phyloP scores from a whole-genome alignment of 2,329 filamentous ascomycete species.

The Elsinoe arachidis region DNA sequence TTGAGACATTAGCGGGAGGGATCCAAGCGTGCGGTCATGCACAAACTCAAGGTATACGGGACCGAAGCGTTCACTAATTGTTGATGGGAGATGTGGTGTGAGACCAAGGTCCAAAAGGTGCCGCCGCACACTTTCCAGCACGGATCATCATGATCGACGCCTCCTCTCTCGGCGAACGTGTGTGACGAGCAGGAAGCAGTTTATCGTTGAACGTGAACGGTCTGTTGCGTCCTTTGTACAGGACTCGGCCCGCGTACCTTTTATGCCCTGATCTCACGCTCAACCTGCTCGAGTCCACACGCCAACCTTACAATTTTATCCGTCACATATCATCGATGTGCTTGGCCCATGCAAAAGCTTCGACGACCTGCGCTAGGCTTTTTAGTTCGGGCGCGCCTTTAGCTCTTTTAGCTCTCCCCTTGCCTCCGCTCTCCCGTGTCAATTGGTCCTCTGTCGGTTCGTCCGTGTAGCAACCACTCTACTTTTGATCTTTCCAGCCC shows the following conservation, averaged over 20 bases:
- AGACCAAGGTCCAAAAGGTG: neutral
- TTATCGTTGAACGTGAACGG: neutral
- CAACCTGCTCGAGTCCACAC: too few relatives aligned
- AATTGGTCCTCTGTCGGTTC: neutral
- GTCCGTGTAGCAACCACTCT: neutral
- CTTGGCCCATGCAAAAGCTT: neutral
- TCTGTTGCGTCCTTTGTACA: neutral
- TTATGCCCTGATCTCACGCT: neutral
- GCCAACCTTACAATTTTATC: neutral
- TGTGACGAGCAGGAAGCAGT: neutral
- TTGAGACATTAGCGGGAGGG: neutral
- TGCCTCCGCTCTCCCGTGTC: neutral
- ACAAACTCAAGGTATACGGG: neutral
- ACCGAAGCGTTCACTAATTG: neutral
- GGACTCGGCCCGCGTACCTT: neutral
- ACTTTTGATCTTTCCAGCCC: neutral
- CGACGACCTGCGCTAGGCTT: neutral
- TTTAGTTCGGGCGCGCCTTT: neutral
- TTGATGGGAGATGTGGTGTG: neutral
- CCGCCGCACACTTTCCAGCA: neutral
- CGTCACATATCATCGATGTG: neutral
- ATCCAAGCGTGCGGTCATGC: neutral
- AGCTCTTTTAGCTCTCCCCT: neutral
- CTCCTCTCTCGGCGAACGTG: neutral
- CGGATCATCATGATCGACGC: neutral